Conservation (phyloP, 108 stramenopile genomes). For the Cyclotella distinguenda region DNA sequence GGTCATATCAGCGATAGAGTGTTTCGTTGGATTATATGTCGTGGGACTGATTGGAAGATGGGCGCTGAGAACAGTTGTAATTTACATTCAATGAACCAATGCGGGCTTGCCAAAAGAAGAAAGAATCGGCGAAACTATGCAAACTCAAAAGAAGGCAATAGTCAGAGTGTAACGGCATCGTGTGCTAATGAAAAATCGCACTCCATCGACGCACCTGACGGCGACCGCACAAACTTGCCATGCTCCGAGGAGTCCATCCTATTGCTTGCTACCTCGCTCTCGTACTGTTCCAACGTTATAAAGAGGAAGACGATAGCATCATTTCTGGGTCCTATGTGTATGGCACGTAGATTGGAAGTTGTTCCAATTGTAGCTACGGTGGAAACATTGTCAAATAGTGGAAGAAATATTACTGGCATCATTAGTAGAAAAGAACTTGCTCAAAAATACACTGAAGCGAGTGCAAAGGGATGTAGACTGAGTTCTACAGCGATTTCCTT, state of each 20-base stretch:
- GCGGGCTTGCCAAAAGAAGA: constrained; percentile 4
- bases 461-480: no score
- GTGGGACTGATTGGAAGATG: not conserved
- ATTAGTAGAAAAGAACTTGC: not conserved
- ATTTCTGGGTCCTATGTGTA: constrained; percentile 9
- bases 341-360: constrained; percentile 16
- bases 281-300: constrained; percentile 8
- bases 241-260: constrained; percentile 30
- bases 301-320: constrained; percentile 22
- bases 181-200: not conserved
- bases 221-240: constrained; percentile 1
- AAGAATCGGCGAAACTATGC: not conserved
- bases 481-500: no score
- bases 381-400: constrained; percentile 6
- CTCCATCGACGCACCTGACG: not conserved
- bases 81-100: not conserved
- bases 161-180: not conserved
- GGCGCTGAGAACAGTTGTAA: not conserved
- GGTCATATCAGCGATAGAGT: constrained; percentile 4
- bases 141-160: not conserved
- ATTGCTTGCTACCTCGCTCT: constrained; percentile 13
- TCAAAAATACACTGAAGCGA: no score
- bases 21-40: constrained; percentile 14
- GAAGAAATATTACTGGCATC: not conserved
- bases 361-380: constrained; percentile 13